Base-by-base conservation (phyloP, 768 basidiomycete species). In the Crassisporium funariophilum region DNA sequence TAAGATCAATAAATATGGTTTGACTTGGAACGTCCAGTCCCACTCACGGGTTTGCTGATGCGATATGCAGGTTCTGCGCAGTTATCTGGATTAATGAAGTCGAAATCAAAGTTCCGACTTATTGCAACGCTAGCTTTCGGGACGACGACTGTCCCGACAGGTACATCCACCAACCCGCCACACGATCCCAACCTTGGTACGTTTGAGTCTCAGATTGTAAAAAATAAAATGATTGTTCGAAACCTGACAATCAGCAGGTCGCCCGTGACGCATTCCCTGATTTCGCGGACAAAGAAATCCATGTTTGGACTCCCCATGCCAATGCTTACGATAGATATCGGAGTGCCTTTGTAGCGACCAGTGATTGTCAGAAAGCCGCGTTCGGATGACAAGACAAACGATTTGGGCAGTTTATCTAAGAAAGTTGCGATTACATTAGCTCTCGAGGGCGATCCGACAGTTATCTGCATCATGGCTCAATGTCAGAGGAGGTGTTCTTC, bases 231-330 rank as follows among this genome's bases (percentile, higher is more conserved):
- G 40, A 38, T 35, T 29, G 35, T 21, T 44, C 29, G 33, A 40
- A 63, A 77, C 78, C 79, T 76, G 56, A 81, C 63, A 37, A 79
- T 64, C 47, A 63, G 62, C 71, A 81, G 71, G 60, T 81, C 79
- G 12, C 89, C 89, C 48, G 64, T 73, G 29, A 89, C 63, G 54
- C 84, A 83, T 64, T 91, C 90, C 50, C 88, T 76, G 19, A 78
- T 81, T 67, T 92, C 89, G 52, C 89, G 79, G 16, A 92, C 78
- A 62, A 91, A 89, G 67, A 91, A 92, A 64, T 92, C 90, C 70
- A 84, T 85, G 67, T 88, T 91, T 1, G 88, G 79, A 49, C 69
- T 73, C 15, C 90, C 90, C 90, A 91, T 92, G 10, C 90, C 90
- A 45, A 91, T 90, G 53, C 84, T 86, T 33, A 89, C 71, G 31